Evolutionary conservation across 495 filamentous ascomycete genomes (phyloP), one percentile per base, ranked within the genome.

Genomic region (Elaphomyces granulatus): DNA sequence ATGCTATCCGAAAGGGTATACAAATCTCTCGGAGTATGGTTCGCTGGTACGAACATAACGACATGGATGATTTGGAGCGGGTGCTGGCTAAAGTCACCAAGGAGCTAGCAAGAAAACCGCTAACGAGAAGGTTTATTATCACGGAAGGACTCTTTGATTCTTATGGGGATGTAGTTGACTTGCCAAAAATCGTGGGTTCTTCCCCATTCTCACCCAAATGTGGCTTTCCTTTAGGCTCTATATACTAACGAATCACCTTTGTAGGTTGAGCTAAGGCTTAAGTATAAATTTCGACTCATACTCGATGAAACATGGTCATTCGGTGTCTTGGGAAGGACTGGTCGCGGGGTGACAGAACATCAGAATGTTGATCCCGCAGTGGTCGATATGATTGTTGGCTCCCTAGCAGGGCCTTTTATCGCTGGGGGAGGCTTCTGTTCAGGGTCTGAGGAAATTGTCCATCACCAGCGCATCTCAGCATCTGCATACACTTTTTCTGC

Each of bases 291-390:
- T 69, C 86, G 90, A 45, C 70, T 98, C 21, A 92, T 96, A 43
- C 78, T 98, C 15, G 90, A 98, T 58, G 90, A 98, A 63, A 93
- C 87, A 3, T 90, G 83, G 75, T 94, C 86, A 2, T 98, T 94
- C 55, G 92, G 87, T 39, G 81, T 94, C 15, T 74, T 98, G 15
- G 90, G 90, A 16, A 71, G 85, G 36, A 93, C 82, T 28, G 92
- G 92, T 20, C 76, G 86, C 28, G 90, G 90, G 38, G 63, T 95
- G 18, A 96, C 90, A 1, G 92, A 98, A 55, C 83, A 87, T 17
- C 88, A 94, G 47, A 94, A 95, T 49, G 87, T 96, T 12, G 92
- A 96, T 59, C 77, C 86, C 0, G 71, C 74, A 0, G 77, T 85
- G 38, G 78, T 96, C 36, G 90, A 98, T 57, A 93, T 96, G 84